These are phyloP conservation scores for Cryptococcus amylolentus DNA, from an alignment of 1,284 basidiomycete species.

Conservation along the genomic window DNA sequence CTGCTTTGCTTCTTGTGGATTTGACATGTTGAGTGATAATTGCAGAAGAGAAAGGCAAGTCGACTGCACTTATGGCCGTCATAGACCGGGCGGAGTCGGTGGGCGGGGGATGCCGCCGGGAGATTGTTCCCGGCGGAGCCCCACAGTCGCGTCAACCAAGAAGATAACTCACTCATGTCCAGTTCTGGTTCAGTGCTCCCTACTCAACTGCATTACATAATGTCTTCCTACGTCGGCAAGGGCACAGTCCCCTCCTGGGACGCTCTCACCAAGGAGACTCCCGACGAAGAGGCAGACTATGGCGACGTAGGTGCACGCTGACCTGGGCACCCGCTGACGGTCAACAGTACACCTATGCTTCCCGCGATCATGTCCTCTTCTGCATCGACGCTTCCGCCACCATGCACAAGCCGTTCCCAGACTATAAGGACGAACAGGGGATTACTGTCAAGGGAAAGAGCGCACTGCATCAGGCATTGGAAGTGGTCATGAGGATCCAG, in stretches of 20 bases:
- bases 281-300: constrained; percentile 39
- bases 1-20: constrained; percentile 21
- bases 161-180: not conserved
- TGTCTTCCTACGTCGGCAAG: constrained; percentile 43
- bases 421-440: constrained; percentile 45
- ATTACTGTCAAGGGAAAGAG: constrained; percentile 41
- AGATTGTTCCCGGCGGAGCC: not conserved
- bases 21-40: constrained; percentile 21
- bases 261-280: constrained; percentile 28
- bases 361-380: constrained; percentile 80
- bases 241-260: constrained; percentile 41
- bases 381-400: constrained; percentile 87
- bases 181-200: too few species aligned
- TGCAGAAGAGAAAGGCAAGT: not conserved
- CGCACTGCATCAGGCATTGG: constrained; percentile 60
- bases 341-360: constrained; percentile 64
- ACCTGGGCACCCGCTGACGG: not conserved
- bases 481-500: constrained; percentile 77
- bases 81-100: not conserved
- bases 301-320: constrained; percentile 31
- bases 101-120: not conserved
- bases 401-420: constrained; percentile 68
- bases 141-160: not conserved
- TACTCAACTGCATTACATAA: constrained; percentile 9
- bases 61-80: too few species aligned